Evolutionary conservation across 1,284 basidiomycete genomes (phyloP).

Genomic region (Rhodofomes roseus): DNA sequence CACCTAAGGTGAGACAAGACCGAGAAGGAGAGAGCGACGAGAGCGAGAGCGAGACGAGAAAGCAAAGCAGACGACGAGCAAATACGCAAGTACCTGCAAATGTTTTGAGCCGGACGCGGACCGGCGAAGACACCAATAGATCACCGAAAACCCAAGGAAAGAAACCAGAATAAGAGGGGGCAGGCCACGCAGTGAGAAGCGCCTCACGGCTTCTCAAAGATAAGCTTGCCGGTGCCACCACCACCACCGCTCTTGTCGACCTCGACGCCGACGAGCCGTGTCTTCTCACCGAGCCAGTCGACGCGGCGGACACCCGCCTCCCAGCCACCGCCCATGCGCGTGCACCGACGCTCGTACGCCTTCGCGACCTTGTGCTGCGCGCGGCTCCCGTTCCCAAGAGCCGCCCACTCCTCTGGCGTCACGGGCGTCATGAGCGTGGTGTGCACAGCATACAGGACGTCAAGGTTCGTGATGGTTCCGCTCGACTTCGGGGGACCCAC

Average conservation of each 20-base stretch:
- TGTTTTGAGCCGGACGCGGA: constrained; percentile 14
- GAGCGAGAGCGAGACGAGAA: constrained; percentile 13
- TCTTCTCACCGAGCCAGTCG: constrained; percentile 64
- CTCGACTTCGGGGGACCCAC: constrained; percentile 28
- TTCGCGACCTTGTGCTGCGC: constrained; percentile 51
- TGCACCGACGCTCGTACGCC: constrained; percentile 62
- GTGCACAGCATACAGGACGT: constrained; percentile 59
- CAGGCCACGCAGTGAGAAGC: neutral
- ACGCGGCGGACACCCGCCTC: constrained; percentile 61
- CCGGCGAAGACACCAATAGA: constrained; percentile 10
- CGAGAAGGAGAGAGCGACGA: constrained; percentile 10
- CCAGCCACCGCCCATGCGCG: constrained; percentile 60
- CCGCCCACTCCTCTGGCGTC: constrained; percentile 61
- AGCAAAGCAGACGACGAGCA: constrained; percentile 5
- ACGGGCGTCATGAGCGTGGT: constrained; percentile 51
- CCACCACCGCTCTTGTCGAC: constrained; percentile 44
- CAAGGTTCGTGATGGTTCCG: constrained; percentile 51
- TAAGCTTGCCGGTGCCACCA: constrained; percentile 41
- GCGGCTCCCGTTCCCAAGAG: constrained; percentile 49
- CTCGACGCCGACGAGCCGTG: constrained; percentile 57
- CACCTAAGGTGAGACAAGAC: constrained; percentile 3
- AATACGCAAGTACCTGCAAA: constrained; percentile 6
- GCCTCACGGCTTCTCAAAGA: constrained; percentile 40
- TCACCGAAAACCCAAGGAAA: constrained; percentile 11
- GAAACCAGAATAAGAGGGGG: neutral